Evolutionary conservation across 352 stramenopile genomes (phyloP).

Genomic region (Phytopythium cucurbitacearum): DNA sequence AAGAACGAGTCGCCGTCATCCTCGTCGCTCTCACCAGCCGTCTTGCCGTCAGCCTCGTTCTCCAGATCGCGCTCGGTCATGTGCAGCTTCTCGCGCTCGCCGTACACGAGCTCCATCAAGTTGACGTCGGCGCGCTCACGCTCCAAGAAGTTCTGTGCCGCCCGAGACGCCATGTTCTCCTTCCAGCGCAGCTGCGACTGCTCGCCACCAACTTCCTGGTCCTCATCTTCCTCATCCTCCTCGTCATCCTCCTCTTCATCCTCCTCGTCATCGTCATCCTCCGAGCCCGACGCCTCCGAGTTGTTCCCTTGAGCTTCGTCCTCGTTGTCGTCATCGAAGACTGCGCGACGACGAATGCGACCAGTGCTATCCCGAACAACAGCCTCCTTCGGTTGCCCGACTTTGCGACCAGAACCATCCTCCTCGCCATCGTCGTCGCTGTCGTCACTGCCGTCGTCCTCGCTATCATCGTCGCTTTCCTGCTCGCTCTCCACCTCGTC

Average conservation of each 20-base stretch:
- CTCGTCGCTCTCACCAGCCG: slow-evolving; percentile 29
- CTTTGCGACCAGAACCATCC: slow-evolving; percentile 34
- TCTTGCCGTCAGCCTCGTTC: slow-evolving; percentile 38
- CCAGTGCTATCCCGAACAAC: slow-evolving; percentile 66
- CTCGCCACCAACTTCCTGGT: slow-evolving; percentile 44
- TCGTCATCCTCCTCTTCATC: slow-evolving; percentile 38
- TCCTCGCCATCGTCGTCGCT: slow-evolving; percentile 54
- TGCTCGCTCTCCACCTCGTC: slow-evolving; percentile 67
- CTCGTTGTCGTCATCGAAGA: slow-evolving; percentile 66
- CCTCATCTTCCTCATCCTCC: slow-evolving; percentile 41
- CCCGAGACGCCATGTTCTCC: slow-evolving; percentile 79
- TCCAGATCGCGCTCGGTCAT: slow-evolving; percentile 74
- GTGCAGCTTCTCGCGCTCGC: slow-evolving; percentile 74
- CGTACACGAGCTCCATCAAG: slow-evolving; percentile 91
- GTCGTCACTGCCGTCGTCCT: slow-evolving; percentile 42
- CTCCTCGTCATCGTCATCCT: slow-evolving; percentile 34
- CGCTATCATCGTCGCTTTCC: slow-evolving; percentile 54
- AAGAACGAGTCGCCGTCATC: slow-evolving; percentile 79
- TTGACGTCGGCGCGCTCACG: slow-evolving; percentile 79
- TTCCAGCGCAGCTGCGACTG: slow-evolving; percentile 83
- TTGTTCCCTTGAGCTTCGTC: slow-evolving; percentile 13
- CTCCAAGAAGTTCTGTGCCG: slow-evolving; percentile 82
- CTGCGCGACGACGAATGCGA: slow-evolving; percentile 67
- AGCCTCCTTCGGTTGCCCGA: slow-evolving; percentile 61
- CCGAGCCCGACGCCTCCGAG: slow-evolving; percentile 24